These are phyloP conservation scores for Diaporthe vaccinii DNA, from an alignment of 2,329 filamentous ascomycete species.

Conservation along the genomic window DNA sequence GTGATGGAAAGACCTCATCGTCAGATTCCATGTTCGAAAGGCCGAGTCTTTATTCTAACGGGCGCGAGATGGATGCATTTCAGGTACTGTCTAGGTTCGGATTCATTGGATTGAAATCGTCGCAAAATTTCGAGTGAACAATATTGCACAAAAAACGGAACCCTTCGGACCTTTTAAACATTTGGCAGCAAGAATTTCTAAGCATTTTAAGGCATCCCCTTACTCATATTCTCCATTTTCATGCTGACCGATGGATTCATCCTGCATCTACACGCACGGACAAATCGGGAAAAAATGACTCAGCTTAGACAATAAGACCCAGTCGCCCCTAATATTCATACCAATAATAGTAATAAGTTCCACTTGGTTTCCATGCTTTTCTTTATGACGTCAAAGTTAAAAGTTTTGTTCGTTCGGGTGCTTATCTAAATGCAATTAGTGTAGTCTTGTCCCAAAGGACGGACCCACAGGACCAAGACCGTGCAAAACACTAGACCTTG, in stretches of 20 bases:
- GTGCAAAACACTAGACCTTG: background rate
- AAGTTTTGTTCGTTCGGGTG: background rate
- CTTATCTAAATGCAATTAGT: background rate
- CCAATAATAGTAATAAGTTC: background rate
- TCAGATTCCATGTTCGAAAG: background rate
- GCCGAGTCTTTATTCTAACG: background rate
- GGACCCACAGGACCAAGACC: background rate
- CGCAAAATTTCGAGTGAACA: too few relatives aligned
- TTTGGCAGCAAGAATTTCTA: background rate
- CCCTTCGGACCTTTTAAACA: background rate
- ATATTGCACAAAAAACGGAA: background rate
- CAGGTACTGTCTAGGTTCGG: background rate
- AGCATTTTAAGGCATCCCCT: background rate
- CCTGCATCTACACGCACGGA: background rate
- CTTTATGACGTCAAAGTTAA: conserved; percentile 12
- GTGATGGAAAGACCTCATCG: conserved; percentile 13
- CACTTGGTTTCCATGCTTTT: conserved; percentile 11
- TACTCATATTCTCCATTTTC: conserved; percentile 15
- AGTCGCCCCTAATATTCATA: background rate
- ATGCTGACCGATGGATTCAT: background rate
- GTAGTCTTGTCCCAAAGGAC: background rate
- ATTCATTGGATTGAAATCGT: too few relatives aligned
- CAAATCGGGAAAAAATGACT: conserved; percentile 4
- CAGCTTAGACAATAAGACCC: conserved; percentile 15
- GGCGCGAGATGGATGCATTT: background rate